Percentiles rank a stretch among this genome's conserved stretches.
Evolutionary conservation across 2,329 filamentous ascomycete genomes (phyloP).

Genomic region (Fusarium humuli): DNA sequence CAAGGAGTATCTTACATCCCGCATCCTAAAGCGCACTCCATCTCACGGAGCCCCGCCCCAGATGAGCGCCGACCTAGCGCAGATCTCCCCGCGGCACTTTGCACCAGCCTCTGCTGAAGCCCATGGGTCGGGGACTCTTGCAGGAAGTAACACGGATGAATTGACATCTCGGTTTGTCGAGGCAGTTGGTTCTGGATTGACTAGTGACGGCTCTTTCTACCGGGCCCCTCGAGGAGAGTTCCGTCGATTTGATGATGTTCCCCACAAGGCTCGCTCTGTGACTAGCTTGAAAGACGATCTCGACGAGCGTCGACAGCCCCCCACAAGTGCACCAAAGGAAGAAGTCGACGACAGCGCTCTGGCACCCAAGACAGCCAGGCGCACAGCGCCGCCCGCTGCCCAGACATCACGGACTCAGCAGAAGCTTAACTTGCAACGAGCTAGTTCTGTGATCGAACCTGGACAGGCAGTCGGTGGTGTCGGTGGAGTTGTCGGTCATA

Average conservation of each 20-base stretch:
- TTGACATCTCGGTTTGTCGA: conserved; percentile 72
- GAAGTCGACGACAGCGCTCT: conserved; percentile 60
- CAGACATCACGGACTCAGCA: conserved; percentile 78
- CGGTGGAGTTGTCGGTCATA: conserved; percentile 56
- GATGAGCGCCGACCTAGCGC: conserved; percentile 69
- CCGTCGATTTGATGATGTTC: conserved; percentile 49
- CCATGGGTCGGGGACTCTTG: conserved; percentile 42
- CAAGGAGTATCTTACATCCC: conserved; percentile 75
- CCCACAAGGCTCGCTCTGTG: conserved; percentile 58
- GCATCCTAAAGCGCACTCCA: conserved; percentile 72
- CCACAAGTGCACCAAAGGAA: conserved; percentile 39
- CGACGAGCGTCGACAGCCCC: conserved; percentile 38
- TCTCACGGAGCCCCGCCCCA: conserved; percentile 72
- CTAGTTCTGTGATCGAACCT: conserved; percentile 77
- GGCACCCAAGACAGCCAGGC: conserved; percentile 57
- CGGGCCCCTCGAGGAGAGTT: conserved; percentile 50
- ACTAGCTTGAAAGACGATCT: conserved; percentile 49
- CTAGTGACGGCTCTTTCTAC: conserved; percentile 66
- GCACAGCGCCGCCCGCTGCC: conserved; percentile 57
- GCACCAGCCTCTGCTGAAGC: conserved; percentile 49
- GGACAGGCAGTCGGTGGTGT: conserved; percentile 57
- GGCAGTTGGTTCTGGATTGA: conserved; percentile 61
- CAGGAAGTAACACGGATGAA: conserved; percentile 56
- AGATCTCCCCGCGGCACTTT: conserved; percentile 54
- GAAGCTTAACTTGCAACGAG: conserved; percentile 79